Base-by-base conservation (phyloP, 129 eudicot genomes). In the Sambucus nigra region DNA sequence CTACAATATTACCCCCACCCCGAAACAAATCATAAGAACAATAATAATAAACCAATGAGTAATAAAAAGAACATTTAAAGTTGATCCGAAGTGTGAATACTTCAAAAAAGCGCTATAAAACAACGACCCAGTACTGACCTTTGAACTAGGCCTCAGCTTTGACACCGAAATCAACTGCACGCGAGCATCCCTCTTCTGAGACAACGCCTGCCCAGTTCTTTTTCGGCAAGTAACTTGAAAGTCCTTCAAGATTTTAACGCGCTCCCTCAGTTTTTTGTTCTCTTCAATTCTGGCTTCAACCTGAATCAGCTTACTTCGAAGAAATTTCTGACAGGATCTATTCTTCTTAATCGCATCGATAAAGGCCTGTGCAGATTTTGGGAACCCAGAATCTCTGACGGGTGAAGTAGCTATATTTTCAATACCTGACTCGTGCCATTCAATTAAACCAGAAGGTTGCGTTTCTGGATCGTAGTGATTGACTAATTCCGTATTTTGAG, bases 291-390 rank as follows among this genome's bases (percentile, higher is more conserved):
- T 79, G 24, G 94, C 68, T 79, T 82, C 86, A 61, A 82, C 32
- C 41, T 82, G 78, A 25, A 71, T 47, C 69, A 91, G 31, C 64
- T 82, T 82, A 50, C 61, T 74, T 19, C 84, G 66, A 39, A 91
- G 47, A 52, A 78, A 65, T 61, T 86, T 86, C 72, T 86, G 95
- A 56, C 84, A 85, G 20, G 77, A 60, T 42, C 98, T 76, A 63
- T 91, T 91, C 80, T 85, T 91, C 72, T 82, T 91, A 51, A 91
- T 86, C 22, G 98, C 95, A 64, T 91, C 95, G 65, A 85, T 56
- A 72, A 85, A 82, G 33, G 77, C 80, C 57, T 65, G 83, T 12
- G 95, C 98, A 35, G 75, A 69, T 65, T 66, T 72, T 11, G 95
- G 88, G 39, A 85, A 89, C 46, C 76, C 55, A 58, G 77, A 57